A percentile compares a stretch with the other conserved stretches of the same genome.
phyloP scores from a whole-genome alignment of 2,329 filamentous ascomycete genomes.

The Aureobasidium mangrovei region DNA sequence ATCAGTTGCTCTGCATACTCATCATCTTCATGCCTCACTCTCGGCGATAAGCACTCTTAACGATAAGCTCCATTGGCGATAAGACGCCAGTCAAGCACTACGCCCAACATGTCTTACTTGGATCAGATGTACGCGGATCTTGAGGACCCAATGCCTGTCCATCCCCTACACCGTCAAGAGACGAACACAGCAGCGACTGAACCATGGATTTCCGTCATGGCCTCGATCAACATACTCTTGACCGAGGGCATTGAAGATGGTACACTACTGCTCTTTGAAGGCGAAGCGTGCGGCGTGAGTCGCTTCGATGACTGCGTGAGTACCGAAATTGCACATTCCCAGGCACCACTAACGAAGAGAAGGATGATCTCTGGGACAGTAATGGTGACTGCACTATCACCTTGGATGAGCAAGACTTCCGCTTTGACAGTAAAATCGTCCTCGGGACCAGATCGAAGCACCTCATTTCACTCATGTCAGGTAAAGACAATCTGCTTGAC shows the following conservation, averaged over 20 bases:
- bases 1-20: too few species aligned
- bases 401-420: not conserved
- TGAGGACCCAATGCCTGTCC: not conserved
- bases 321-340: not conserved
- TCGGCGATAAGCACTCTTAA: too few species aligned
- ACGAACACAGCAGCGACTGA: not conserved
- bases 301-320: not conserved
- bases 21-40: too few species aligned
- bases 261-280: not conserved
- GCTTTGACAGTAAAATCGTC: constrained; percentile 5
- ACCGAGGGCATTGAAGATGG: not conserved
- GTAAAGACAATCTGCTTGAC: not conserved
- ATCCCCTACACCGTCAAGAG: not conserved
- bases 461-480: not conserved
- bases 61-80: too few species aligned
- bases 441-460: not conserved
- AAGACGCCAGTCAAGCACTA: too few species aligned
- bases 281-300: not conserved
- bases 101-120: too few species aligned
- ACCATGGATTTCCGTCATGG: constrained; percentile 4
- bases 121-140: not conserved
- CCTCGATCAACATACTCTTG: not conserved
- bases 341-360: not conserved
- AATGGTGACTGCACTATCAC: constrained; percentile 5
- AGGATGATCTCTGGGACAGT: constrained; percentile 1